phyloP scores from a whole-genome alignment of 225 moss, liverwort and hornwort genomes.

The Sphagnum tenellum region DNA sequence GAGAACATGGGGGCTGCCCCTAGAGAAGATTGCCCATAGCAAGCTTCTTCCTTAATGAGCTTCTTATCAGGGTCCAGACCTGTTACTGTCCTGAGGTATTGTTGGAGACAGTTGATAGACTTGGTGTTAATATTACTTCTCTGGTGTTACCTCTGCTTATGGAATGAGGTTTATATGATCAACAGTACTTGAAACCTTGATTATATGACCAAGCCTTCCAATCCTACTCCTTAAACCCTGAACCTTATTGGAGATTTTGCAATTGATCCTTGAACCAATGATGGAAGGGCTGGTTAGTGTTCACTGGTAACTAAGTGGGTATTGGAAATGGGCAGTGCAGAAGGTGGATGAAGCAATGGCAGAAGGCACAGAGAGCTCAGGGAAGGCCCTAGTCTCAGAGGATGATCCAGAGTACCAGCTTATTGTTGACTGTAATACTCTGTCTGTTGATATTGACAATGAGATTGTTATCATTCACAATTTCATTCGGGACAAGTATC shows the following conservation, averaged over 20 bases:
- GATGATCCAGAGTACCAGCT: slow-evolving; percentile 96
- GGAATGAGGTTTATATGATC: no score
- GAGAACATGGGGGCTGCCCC: slow-evolving; percentile 17
- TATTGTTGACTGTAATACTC: slow-evolving; percentile 89
- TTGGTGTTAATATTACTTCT: no score
- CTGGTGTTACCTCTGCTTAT: no score
- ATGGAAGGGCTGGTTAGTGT: slow-evolving; percentile 6
- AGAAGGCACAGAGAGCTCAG: slow-evolving; percentile 41
- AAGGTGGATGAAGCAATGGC: slow-evolving; percentile 86
- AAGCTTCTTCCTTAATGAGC: slow-evolving; percentile 4
- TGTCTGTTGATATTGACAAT: slow-evolving; percentile 90
- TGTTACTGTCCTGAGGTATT: background rate
- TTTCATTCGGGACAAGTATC: slow-evolving; percentile 87
- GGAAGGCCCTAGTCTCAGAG: slow-evolving; percentile 71
- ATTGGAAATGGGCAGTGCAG: slow-evolving; percentile 26
- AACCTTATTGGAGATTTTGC: no score
- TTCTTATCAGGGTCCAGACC: slow-evolving; percentile 7
- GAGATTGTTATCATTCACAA: slow-evolving; percentile 86
- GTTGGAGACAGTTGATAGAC: no score
- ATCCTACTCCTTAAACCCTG: no score
- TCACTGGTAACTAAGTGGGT: background rate
- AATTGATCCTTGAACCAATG: background rate
- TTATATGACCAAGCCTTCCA: no score
- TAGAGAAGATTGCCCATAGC: slow-evolving; percentile 10
- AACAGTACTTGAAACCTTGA: no score